A percentile compares a stretch with the other conserved stretches of the same genome.
phyloP scores from a whole-genome alignment of 2,329 filamentous ascomycete species.

The Pezicula neosporulosa region DNA sequence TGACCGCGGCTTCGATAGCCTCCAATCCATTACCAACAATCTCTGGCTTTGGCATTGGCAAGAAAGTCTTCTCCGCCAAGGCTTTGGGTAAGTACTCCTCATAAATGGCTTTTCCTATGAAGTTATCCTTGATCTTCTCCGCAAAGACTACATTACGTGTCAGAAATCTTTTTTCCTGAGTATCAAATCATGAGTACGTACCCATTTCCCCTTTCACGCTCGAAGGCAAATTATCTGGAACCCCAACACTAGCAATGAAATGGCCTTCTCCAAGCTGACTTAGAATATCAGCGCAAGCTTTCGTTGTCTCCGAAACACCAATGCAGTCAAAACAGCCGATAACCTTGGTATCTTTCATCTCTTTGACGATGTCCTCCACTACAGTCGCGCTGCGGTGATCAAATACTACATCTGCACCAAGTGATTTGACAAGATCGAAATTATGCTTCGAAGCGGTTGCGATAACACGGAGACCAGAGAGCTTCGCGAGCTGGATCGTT shows the following conservation, averaged over 20 bases:
- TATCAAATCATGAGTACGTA: constrained; percentile 15
- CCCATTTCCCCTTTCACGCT: constrained; percentile 18
- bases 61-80: constrained; percentile 28
- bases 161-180: constrained; percentile 8
- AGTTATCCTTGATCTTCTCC: constrained; percentile 4
- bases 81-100: constrained; percentile 29
- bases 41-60: constrained; percentile 29
- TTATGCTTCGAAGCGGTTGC: constrained; percentile 31
- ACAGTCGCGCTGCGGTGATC: constrained; percentile 27
- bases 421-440: constrained; percentile 30
- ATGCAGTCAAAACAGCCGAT: too few species aligned
- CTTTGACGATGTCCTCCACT: not conserved
- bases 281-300: too few species aligned
- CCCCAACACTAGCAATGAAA: too few species aligned
- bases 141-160: constrained; percentile 5
- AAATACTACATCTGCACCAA: constrained; percentile 36
- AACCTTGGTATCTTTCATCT: too few species aligned
- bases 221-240: not conserved
- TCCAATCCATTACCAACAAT: constrained; percentile 38
- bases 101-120: constrained; percentile 26
- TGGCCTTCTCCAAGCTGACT: too few species aligned
- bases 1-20: constrained; percentile 34
- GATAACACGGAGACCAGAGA: constrained; percentile 10
- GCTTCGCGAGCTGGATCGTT: constrained; percentile 26
- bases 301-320: too few species aligned